Base-by-base conservation (phyloP, 2,329 filamentous ascomycete species). In the Geoglossum cookeanum region DNA sequence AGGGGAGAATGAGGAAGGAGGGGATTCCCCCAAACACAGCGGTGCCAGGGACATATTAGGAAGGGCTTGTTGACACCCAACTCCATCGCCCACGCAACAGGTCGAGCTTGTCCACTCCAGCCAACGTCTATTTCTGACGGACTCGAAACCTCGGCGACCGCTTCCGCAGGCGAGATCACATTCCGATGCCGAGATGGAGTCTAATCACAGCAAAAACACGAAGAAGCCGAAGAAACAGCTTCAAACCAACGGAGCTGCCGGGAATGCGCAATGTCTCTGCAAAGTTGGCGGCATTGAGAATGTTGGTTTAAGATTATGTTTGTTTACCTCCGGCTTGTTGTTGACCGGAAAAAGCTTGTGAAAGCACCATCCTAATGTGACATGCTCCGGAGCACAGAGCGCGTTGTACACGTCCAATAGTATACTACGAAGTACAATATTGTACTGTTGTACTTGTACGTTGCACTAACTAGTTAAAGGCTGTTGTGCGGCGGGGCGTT, bases 1-100 rank as follows among this genome's bases (percentile, higher is more conserved):
- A 13, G 32, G 48, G 49, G 22, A 37, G 49, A 53, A 37, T 22
- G 49, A 53, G 3, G 30, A 32, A 37, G 32, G 30, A 52, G 33
- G 3, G 5, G 30, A 4, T 32, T 37, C 49, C 49, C 49, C 49
- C 22, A 35, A 37, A 53, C 9, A 33, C 32, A 53, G 33, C 49
- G 49, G 49, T 53, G 30, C 17, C 30, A 37, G 49, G 49, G 49
- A 53, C 49, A 53, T 53, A 22, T 53, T 53, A 35, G 49, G 30
- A 53, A 32, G 49, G 8, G 37, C 3, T 33, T 35, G 49, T 53
- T 35, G 33, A 17, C 39, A 42, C 15, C 30, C 49, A 35, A 32
- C 49, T 53, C 49, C 49, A 53, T 53, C 48, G 27, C 48, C 48
- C 27, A 13, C 17, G 27, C 27, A 33, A 52, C 22, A 30, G 13